Evolutionary conservation across 23 red algal genomes (phyloP).

Genomic region (Gracilariopsis chorda): DNA sequence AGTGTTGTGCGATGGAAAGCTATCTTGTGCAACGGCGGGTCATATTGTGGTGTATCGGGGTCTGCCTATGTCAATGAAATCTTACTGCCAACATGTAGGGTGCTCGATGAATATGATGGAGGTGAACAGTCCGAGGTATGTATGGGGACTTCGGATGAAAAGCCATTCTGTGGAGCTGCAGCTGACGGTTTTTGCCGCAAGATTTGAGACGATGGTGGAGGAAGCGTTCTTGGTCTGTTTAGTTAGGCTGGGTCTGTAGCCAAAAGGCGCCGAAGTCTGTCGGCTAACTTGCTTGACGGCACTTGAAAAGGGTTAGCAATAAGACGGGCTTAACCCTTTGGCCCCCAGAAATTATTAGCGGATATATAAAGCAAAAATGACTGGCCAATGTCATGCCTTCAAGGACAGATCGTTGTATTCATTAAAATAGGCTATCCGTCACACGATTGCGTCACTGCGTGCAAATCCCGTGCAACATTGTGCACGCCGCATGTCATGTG

Average conservation of each 20-base stretch:
- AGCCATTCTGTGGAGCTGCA: not conserved
- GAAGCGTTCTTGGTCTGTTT: not conserved
- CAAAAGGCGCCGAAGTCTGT: too few relatives aligned
- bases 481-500: too few relatives aligned
- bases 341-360: too few relatives aligned
- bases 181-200: not conserved
- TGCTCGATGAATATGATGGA: not conserved
- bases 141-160: not conserved
- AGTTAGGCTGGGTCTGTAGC: not conserved
- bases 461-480: too few relatives aligned
- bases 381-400: too few relatives aligned
- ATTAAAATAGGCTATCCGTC: too few relatives aligned
- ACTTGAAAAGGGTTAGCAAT: too few relatives aligned
- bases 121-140: conserved; percentile 5
- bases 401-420: too few relatives aligned
- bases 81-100: not conserved
- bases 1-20: not conserved
- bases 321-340: too few relatives aligned
- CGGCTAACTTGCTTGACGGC: too few relatives aligned
- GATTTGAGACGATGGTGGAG: not conserved
- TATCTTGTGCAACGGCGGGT: conserved; percentile 1
- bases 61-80: not conserved
- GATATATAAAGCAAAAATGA: too few relatives aligned
- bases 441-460: too few relatives aligned
- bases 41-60: not conserved